These are phyloP conservation scores for Aspergillus thermomutatus DNA, from an alignment of 2,329 filamentous ascomycete species.

Conservation along the genomic window DNA sequence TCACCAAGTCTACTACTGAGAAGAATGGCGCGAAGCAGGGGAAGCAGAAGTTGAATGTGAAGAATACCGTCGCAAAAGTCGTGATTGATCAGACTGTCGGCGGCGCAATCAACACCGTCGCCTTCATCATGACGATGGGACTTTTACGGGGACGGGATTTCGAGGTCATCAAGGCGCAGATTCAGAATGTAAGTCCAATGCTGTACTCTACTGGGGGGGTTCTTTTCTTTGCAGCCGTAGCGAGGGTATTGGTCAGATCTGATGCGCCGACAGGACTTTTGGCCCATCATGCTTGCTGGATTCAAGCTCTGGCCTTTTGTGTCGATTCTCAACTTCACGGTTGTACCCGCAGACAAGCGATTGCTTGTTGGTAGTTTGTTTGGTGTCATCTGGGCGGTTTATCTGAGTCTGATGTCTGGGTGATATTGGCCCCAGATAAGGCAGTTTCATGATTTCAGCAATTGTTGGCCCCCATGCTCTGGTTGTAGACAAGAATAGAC, in stretches of 20 bases:
- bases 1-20: conserved; percentile 8
- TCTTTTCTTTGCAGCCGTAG: neutral
- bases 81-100: conserved; percentile 58
- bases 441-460: neutral
- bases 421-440: conserved; percentile 4
- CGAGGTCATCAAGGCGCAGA: conserved; percentile 29
- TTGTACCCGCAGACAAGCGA: conserved; percentile 34
- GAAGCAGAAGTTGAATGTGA: conserved; percentile 24
- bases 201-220: neutral
- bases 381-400: conserved; percentile 39
- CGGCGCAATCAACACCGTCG: conserved; percentile 53
- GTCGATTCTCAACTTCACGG: conserved; percentile 37
- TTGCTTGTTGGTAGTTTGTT: conserved; percentile 35
- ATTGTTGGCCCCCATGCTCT: neutral
- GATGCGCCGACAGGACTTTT: conserved; percentile 28
- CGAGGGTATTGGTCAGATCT: neutral
- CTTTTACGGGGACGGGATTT: conserved; percentile 41
- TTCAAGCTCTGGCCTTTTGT: conserved; percentile 42
- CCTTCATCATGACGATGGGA: conserved; percentile 56
- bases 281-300: conserved; percentile 35
- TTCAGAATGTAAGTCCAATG: conserved; percentile 28
- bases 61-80: conserved; percentile 51
- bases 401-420: conserved; percentile 33
- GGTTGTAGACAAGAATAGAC: neutral
- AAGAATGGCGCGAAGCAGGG: conserved; percentile 10